Base-by-base conservation (phyloP, 768 basidiomycete species). In the Tulasnella sp. region DNA sequence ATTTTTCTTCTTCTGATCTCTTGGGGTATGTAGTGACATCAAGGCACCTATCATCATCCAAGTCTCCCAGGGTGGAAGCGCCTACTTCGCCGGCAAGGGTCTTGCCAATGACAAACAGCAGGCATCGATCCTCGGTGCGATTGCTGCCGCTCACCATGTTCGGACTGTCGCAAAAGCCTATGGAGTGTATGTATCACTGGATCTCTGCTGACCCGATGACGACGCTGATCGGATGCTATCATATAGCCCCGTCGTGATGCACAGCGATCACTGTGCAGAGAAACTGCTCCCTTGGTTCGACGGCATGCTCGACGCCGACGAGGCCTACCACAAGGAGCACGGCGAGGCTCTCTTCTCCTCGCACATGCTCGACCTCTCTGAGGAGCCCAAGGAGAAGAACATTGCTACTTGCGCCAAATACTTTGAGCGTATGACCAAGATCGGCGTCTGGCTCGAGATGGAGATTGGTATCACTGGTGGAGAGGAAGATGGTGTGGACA, bases 381-480 rank as follows among this genome's bases (percentile, higher is more conserved):
- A 77, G 65, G 76, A 77, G 71, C 70, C 73, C 63, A 75, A 76
- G 68, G 93, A 92, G 62, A 79, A 96, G 68, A 99, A 98, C 78
- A 99, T 98, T 70, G 84, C 78, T 44, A 90, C 77, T 54, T 98
- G 96, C 72, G 91, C 77, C 60, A 81, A 91, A 70, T 99, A 99
- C 80, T 94, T 98, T 74, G 79, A 84, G 74, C 89, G 90, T 69
- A 87, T 98, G 92, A 87, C 88, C 2, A 82, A 85, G 62, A 72
- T 98, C 68, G 86, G 88, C 53, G 74, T 90, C 62, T 99, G 91
- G 91, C 90, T 99, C 71, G 96, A 99, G 80, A 99, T 99, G 96
- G 96, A 99, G 75, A 99, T 99, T 71, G 96, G 96, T 68, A 98
- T 99, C 74, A 99, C 96, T 52, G 96, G 96, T 68, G 96, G 96